Evolutionary conservation across 2,329 filamentous ascomycete species (phyloP).

Genomic region (Pestalotiopsis sp.): DNA sequence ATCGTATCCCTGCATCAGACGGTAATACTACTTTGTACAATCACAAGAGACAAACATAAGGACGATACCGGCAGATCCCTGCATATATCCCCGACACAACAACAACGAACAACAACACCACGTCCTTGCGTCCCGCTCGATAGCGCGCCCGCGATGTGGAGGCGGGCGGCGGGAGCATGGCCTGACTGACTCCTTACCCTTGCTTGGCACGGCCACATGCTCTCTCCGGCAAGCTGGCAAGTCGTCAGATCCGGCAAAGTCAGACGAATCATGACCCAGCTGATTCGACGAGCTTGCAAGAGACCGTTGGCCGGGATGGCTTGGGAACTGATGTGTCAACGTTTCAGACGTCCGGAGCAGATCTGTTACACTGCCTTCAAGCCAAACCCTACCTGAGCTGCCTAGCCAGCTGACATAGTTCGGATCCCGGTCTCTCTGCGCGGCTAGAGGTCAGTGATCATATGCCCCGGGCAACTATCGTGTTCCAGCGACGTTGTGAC

Average conservation of each 20-base stretch:
- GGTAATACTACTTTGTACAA: background rate
- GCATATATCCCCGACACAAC: background rate
- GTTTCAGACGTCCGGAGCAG: background rate
- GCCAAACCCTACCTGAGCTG: background rate
- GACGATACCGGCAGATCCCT: background rate
- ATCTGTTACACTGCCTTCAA: background rate
- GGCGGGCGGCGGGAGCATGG: background rate
- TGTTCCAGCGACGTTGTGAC: background rate
- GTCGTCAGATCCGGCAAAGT: background rate
- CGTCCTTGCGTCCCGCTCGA: background rate
- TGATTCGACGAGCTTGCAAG: background rate
- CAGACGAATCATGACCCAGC: background rate
- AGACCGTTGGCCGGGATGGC: background rate
- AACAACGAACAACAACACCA: background rate
- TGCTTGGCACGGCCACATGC: background rate
- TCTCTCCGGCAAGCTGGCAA: background rate
- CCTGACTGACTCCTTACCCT: background rate
- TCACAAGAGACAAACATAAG: background rate
- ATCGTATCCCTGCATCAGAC: background rate
- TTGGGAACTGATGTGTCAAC: background rate
- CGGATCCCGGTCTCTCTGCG: background rate
- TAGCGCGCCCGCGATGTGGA: background rate
- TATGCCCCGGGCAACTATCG: background rate
- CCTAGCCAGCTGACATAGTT: background rate
- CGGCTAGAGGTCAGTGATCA: background rate